phyloP scores from a whole-genome alignment of 1,284 basidiomycete genomes.

The Agroathelia rolfsii region DNA sequence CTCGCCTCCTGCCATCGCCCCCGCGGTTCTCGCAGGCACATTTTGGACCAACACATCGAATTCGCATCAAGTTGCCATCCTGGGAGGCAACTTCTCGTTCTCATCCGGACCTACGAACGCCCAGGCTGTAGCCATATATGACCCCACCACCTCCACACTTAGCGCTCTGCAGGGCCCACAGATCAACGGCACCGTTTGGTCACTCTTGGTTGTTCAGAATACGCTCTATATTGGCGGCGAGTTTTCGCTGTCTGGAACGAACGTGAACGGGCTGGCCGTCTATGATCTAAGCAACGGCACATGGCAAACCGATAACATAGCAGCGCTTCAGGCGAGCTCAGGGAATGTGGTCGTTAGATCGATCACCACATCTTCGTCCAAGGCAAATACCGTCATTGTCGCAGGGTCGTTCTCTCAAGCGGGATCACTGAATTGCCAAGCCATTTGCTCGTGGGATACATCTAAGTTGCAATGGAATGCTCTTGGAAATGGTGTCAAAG shows the following conservation, averaged over 20 bases:
- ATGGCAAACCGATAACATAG: slow-evolving; percentile 52
- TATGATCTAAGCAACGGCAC: slow-evolving; percentile 60
- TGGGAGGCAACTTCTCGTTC: slow-evolving; percentile 88
- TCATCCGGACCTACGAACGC: slow-evolving; percentile 31
- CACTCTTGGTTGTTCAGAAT: slow-evolving; percentile 57
- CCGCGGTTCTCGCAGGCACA: slow-evolving; percentile 76
- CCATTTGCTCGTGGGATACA: slow-evolving; percentile 74
- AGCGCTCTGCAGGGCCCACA: slow-evolving; percentile 50
- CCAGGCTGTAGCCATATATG: slow-evolving; percentile 68
- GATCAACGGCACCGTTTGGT: slow-evolving; percentile 63
- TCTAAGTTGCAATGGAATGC: slow-evolving; percentile 66
- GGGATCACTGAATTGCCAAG: slow-evolving; percentile 67
- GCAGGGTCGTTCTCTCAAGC: slow-evolving; percentile 81
- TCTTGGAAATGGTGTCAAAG: slow-evolving; percentile 76
- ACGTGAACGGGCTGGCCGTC: slow-evolving; percentile 58
- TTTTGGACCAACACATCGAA: slow-evolving; percentile 84
- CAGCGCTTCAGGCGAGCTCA: slow-evolving; percentile 43
- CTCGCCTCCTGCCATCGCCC: slow-evolving; percentile 47
- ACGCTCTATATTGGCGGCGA: slow-evolving; percentile 75
- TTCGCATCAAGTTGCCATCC: slow-evolving; percentile 56
- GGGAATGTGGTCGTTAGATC: slow-evolving; percentile 67
- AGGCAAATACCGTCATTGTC: slow-evolving; percentile 63
- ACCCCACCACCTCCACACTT: slow-evolving; percentile 40
- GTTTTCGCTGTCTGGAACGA: slow-evolving; percentile 49
- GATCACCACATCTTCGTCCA: slow-evolving; percentile 55